Percentiles rank a stretch among this genome's conserved stretches.
These are phyloP conservation scores for Diversispora eburnea DNA, from an alignment of 192 early-diverging fungal genomes.

Conservation along the genomic window DNA sequence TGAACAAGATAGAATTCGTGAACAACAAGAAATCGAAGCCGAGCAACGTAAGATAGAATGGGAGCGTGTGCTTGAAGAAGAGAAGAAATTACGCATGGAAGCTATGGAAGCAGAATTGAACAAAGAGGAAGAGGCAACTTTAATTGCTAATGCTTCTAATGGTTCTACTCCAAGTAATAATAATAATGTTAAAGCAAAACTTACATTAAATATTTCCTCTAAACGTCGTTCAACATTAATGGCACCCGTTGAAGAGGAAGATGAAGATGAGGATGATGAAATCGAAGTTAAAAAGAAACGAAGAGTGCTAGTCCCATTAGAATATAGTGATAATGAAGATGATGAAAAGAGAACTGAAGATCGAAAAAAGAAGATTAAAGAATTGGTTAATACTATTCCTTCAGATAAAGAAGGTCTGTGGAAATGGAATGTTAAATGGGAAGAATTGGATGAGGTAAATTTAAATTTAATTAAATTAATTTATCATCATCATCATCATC, in stretches of 20 bases:
- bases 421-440: constrained; percentile 75
- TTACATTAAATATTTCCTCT: constrained; percentile 30
- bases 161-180: constrained; percentile 27
- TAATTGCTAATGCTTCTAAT: constrained; percentile 12
- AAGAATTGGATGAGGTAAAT: constrained; percentile 65
- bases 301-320: constrained; percentile 47
- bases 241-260: constrained; percentile 27
- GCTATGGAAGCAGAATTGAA: constrained; percentile 26
- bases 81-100: constrained; percentile 32
- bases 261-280: constrained; percentile 54
- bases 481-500: constrained; percentile 16
- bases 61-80: constrained; percentile 28
- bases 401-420: constrained; percentile 64
- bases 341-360: constrained; percentile 67
- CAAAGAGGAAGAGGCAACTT: not conserved
- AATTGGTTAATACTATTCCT: constrained; percentile 67
- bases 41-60: constrained; percentile 37
- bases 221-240: constrained; percentile 33
- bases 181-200: constrained; percentile 19
- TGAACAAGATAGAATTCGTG: constrained; percentile 56
- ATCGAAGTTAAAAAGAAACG: constrained; percentile 46
- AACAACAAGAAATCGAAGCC: constrained; percentile 46
- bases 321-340: constrained; percentile 48
- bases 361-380: constrained; percentile 56
- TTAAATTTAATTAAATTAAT: constrained; percentile 1